phyloP scores from a whole-genome alignment of 2,329 filamentous ascomycete species.

The Pseudofabraea citricarpa region DNA sequence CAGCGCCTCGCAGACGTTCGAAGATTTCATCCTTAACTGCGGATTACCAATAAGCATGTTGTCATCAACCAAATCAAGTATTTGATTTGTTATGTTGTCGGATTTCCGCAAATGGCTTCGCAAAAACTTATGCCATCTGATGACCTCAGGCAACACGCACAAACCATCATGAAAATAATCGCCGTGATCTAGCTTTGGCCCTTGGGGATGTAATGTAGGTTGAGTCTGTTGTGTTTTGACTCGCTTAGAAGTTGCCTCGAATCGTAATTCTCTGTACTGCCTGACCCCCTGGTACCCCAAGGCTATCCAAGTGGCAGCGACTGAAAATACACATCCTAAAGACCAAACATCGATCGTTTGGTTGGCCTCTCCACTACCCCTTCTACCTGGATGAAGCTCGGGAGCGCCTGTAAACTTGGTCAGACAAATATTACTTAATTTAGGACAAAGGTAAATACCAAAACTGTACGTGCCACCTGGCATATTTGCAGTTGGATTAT shows the following conservation, averaged over 20 bases:
- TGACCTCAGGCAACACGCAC: conserved; percentile 16
- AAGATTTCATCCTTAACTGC: background rate
- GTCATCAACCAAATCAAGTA: conserved; percentile 23
- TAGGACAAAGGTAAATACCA: conserved; percentile 19
- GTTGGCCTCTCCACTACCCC: conserved; percentile 10
- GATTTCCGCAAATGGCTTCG: conserved; percentile 9
- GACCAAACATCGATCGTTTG: conserved; percentile 36
- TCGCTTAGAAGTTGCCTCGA: conserved; percentile 3
- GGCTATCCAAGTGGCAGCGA: conserved; percentile 33
- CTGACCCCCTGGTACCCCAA: conserved; percentile 28
- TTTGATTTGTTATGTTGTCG: conserved; percentile 15
- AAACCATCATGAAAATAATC: conserved; percentile 23
- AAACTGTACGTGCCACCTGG: conserved; percentile 31
- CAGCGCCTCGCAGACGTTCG: conserved; percentile 3
- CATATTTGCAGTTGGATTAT: background rate
- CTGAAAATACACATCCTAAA: conserved; percentile 33
- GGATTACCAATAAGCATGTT: conserved; percentile 16
- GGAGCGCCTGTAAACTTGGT: conserved; percentile 7
- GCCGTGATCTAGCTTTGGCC: background rate
- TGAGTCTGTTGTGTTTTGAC: background rate
- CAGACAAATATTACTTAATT: background rate
- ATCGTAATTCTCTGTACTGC: conserved; percentile 20
- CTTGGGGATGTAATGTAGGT: background rate
- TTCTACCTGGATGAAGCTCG: conserved; percentile 1
- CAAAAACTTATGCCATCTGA: conserved; percentile 21